Conservation (phyloP, 148 eudicot species). For the Fallopia convolvulus region DNA sequence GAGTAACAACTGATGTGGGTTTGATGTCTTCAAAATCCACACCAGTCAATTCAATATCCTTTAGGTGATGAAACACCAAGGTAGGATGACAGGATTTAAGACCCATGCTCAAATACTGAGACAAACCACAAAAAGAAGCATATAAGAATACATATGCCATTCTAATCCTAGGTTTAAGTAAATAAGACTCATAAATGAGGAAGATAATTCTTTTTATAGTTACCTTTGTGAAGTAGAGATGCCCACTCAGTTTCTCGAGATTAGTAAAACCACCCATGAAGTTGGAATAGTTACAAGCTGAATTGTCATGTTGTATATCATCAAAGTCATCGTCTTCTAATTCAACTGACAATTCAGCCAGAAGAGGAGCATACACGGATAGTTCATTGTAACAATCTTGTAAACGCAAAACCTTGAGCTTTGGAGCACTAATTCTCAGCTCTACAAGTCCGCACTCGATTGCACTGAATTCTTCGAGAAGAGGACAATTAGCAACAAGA, state of each 20-base stretch:
- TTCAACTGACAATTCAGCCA: constrained; percentile 38
- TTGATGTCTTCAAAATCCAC: constrained; percentile 75
- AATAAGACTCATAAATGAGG: neutral
- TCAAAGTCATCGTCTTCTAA: constrained; percentile 31
- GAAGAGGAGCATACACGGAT: constrained; percentile 41
- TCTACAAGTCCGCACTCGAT: constrained; percentile 42
- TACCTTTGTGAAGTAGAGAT: constrained; percentile 64
- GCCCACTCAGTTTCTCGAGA: constrained; percentile 56
- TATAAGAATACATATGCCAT: no score
- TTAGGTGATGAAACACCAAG: constrained; percentile 38
- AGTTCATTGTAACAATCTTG: constrained; percentile 60
- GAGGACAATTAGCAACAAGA: constrained; percentile 48
- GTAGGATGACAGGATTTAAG: constrained; percentile 35
- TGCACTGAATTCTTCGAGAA: constrained; percentile 50
- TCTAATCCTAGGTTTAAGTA: neutral
- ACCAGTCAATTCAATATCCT: constrained; percentile 52
- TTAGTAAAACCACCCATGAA: constrained; percentile 59
- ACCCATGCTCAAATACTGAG: constrained; percentile 73
- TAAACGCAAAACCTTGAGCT: constrained; percentile 44
- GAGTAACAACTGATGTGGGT: constrained; percentile 64
- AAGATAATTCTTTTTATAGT: neutral
- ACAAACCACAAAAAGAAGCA: neutral
- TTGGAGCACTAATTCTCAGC: constrained; percentile 54
- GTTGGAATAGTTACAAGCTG: constrained; percentile 47
- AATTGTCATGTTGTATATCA: constrained; percentile 28